Conservation (phyloP, 768 basidiomycete species). For the Tylopilus cervinicoccineus region DNA sequence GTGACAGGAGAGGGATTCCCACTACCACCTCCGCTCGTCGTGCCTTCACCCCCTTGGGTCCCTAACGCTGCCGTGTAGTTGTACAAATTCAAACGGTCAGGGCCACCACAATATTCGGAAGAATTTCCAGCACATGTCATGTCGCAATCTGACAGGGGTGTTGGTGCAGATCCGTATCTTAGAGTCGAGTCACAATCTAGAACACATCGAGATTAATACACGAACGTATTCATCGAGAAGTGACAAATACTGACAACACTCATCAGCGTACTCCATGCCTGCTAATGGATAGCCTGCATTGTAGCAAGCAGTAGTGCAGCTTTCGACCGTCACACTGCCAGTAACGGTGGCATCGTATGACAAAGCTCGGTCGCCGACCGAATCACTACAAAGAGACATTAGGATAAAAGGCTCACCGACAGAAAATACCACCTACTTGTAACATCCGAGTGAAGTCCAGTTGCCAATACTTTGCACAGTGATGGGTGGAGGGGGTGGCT, state of each 20-base stretch:
- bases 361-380: conserved; percentile 30
- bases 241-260: conserved; percentile 46
- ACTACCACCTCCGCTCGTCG: conserved; percentile 1
- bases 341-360: conserved; percentile 29
- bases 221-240: too few relatives aligned
- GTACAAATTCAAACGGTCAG: conserved; percentile 38
- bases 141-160: conserved; percentile 51
- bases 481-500: conserved; percentile 52
- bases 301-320: conserved; percentile 46
- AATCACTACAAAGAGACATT: conserved; percentile 29
- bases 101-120: conserved; percentile 69
- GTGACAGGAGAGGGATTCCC: conserved; percentile 48
- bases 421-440: conserved; percentile 41
- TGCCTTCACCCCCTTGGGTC: neutral
- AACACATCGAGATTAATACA: too few relatives aligned
- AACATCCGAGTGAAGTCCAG: conserved; percentile 75
- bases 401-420: neutral
- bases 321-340: conserved; percentile 43
- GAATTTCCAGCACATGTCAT: conserved; percentile 22
- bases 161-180: conserved; percentile 25
- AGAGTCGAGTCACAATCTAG: conserved; percentile 22
- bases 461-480: conserved; percentile 53
- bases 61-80: conserved; percentile 5
- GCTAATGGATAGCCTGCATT: conserved; percentile 38
- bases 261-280: conserved; percentile 43